Base-by-base conservation (phyloP, 495 filamentous ascomycete species). In the Penicillium malachiteum region DNA sequence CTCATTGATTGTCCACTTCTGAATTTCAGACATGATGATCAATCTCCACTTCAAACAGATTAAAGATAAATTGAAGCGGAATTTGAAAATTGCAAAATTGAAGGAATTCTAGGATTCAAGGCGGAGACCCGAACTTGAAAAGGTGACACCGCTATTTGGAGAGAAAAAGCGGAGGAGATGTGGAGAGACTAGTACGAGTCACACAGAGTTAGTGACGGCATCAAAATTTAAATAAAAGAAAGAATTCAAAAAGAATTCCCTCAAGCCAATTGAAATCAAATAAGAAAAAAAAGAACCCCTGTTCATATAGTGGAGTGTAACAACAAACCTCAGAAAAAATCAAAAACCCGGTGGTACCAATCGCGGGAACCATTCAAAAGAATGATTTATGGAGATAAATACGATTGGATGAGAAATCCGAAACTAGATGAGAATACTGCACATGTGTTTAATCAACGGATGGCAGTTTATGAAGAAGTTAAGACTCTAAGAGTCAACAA, bases 1-100 rank as follows among this genome's bases (percentile, higher is more conserved):
- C 73, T 76, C 71, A 57, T 70, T 64, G 46, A 78, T 70, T 52
- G 72, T 73, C 75, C 74, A 78, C 52, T 60, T 70, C 54, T 70
- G 67, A 60, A 76, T 62, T 50, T 62, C 61, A 31, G 67, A 60
- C 69, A 76, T 76, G 64, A 54, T 55, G 64, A 67, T 61, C 18
- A 16, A 31, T 37, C 34, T 37, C 34, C 34, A 37, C 37, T 43
- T 50, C 46, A 38, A 30, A 50, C 11, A 44, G 13, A 31, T 12
- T 12, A 40, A 44, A 42, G 43, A 45, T 13, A 35, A 53, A 35
- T 17, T 40, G 17, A 41, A 50, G 39, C 10, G 34, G 26, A 43
- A 35, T 16, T 17, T 13, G 33, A 48, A 41, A 54, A 38, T 6
- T 13, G 33, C 35, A 33, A 38, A 40, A n/a, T 35, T 1, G 12